A percentile compares a stretch with the other conserved stretches of the same genome.
phyloP scores from a whole-genome alignment of 176 grass and related monocot species.

The Triticum timopheevii region DNA sequence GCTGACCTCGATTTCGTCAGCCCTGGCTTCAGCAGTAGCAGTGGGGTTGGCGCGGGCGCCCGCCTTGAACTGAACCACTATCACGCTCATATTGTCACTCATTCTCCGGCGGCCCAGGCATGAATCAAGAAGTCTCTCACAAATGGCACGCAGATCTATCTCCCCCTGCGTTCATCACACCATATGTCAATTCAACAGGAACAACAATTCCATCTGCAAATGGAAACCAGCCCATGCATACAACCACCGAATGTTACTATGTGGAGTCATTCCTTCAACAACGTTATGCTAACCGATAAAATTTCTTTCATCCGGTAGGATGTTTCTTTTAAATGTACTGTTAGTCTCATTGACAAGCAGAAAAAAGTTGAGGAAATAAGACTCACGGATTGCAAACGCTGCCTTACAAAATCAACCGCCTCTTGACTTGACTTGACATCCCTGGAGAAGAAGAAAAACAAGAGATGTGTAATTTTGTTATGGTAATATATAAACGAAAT shows the following conservation, averaged over 20 bases:
- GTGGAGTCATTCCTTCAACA: neutral
- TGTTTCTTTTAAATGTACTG: neutral
- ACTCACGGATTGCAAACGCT: slow-evolving; percentile 6
- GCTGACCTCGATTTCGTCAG: no score
- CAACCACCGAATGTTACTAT: neutral
- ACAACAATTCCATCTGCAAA: slow-evolving; percentile 5
- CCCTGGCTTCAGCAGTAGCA: no score
- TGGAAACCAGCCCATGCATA: neutral
- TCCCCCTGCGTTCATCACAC: slow-evolving; percentile 17
- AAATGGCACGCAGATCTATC: neutral
- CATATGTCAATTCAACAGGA: neutral
- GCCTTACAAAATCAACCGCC: neutral
- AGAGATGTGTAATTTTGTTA: neutral
- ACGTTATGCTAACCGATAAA: neutral
- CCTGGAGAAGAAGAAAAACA: slow-evolving; percentile 7
- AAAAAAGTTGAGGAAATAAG: neutral
- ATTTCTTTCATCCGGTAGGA: no score
- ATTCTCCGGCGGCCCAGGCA: neutral
- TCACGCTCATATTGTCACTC: slow-evolving; percentile 3
- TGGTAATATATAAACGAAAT: slow-evolving; percentile 1
- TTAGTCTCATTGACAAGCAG: neutral
- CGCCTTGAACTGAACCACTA: slow-evolving; percentile 28
- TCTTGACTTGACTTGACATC: neutral
- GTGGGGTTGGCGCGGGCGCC: neutral
- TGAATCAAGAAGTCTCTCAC: neutral